A percentile compares a stretch with the other conserved stretches of the same genome.
Evolutionary conservation across 768 basidiomycete species (phyloP).

Genomic region (Podaxis sp.): DNA sequence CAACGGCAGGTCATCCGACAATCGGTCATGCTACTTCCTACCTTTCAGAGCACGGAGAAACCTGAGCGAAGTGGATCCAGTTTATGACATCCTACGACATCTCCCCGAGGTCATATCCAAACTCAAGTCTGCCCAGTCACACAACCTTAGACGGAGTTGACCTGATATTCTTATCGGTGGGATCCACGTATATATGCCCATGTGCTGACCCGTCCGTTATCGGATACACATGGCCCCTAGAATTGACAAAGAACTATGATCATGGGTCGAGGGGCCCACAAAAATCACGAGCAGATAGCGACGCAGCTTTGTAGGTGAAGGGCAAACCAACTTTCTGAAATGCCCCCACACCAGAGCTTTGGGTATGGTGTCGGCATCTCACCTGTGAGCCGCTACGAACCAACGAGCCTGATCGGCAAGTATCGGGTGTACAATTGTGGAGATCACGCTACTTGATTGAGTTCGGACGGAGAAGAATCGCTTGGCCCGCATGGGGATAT

Average conservation of each 20-base stretch:
- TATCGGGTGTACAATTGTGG: background rate
- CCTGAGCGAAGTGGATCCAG: background rate
- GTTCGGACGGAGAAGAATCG: background rate
- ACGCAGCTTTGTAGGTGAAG: background rate
- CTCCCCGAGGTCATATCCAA: background rate
- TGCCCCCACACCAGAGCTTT: background rate
- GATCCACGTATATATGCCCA: background rate
- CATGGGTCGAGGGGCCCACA: slow-evolving; percentile 1
- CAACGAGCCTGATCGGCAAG: background rate
- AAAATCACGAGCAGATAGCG: background rate
- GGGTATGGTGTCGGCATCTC: background rate
- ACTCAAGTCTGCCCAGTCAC: background rate
- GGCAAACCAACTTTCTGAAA: background rate
- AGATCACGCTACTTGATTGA: slow-evolving; percentile 5
- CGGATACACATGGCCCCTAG: slow-evolving; percentile 8
- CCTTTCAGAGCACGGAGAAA: background rate
- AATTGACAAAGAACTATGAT: slow-evolving; percentile 2
- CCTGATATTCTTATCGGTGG: background rate
- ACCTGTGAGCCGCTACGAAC: background rate
- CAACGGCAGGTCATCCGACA: background rate
- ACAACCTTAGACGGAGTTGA: background rate
- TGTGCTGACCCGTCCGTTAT: slow-evolving; percentile 2
- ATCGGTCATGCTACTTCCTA: background rate
- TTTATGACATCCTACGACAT: background rate
- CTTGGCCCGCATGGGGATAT: slow-evolving; percentile 11